Percentiles rank a stretch among this genome's conserved stretches.
phyloP scores from a whole-genome alignment of 345 rosid species.

The Rhodomyrtus tomentosa region DNA sequence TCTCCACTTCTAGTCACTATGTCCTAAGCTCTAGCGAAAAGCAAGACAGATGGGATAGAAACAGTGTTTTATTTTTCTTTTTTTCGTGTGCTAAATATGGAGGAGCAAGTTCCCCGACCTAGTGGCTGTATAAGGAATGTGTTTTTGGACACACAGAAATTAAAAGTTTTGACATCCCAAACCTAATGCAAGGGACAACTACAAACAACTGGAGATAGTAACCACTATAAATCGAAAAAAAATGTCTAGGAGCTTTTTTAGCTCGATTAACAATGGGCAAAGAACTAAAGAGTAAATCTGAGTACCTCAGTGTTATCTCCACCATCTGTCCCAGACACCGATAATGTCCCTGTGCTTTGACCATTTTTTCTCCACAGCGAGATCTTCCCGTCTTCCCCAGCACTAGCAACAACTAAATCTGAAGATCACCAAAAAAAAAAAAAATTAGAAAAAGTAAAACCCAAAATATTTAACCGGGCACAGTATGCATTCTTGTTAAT shows the following conservation, averaged over 20 bases:
- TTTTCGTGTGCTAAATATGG: background rate
- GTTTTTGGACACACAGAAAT: background rate
- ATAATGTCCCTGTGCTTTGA: slow-evolving; percentile 68
- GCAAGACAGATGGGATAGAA: background rate
- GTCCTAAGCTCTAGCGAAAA: background rate
- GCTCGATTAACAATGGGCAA: background rate
- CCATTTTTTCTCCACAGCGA: slow-evolving; percentile 84
- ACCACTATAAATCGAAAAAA: background rate
- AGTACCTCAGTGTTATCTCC: slow-evolving; percentile 65
- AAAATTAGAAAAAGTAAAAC: background rate
- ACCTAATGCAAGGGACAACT: background rate
- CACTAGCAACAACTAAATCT: slow-evolving; percentile 98
- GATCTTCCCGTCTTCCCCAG: slow-evolving; percentile 95
- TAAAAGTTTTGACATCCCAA: background rate
- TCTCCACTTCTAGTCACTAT: background rate
- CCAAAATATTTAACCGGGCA: background rate
- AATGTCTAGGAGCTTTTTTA: background rate
- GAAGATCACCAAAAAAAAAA: slow-evolving; percentile 2
- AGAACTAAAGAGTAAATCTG: background rate
- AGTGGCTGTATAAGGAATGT: background rate
- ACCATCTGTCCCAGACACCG: slow-evolving; percentile 58
- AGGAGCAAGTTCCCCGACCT: background rate
- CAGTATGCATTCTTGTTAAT: background rate
- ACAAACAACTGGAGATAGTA: background rate
- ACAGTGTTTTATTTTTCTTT: background rate